A percentile compares a stretch with the other conserved stretches of the same genome.
Conservation (phyloP, 495 filamentous ascomycete genomes). For the Bacidia gigantensis region DNA sequence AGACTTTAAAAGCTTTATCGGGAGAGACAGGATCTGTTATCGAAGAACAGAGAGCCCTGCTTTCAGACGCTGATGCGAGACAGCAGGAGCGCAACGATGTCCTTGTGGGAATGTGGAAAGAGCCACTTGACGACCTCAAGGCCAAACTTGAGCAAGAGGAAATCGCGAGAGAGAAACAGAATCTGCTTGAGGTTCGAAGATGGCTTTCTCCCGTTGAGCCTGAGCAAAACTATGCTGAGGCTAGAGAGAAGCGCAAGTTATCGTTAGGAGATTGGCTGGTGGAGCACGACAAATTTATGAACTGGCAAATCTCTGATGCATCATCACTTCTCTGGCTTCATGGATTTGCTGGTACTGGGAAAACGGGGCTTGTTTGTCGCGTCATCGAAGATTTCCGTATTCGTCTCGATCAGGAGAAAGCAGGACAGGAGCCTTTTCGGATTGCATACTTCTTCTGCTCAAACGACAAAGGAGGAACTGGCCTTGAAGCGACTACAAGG, state of each 20-base stretch:
- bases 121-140: conserved; percentile 8
- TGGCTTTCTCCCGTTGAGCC: conserved; percentile 11
- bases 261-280: conserved; percentile 8
- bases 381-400: background rate
- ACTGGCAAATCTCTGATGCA: background rate
- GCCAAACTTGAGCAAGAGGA: background rate
- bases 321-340: conserved; percentile 14
- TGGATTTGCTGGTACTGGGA: conserved; percentile 13
- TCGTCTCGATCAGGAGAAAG: background rate
- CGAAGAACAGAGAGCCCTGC: background rate
- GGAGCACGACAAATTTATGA: background rate
- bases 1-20: conserved; percentile 3
- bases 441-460: conserved; percentile 13
- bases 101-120: conserved; percentile 11
- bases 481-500: conserved; percentile 2
- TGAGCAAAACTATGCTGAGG: conserved; percentile 1
- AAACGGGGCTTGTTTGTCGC: conserved; percentile 12
- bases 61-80: background rate
- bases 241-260: conserved; percentile 5
- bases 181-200: conserved; percentile 1
- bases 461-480: conserved; percentile 7
- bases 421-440: background rate
- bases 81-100: conserved; percentile 7
- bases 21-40: conserved; percentile 1
- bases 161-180: conserved; percentile 1